phyloP scores from a whole-genome alignment of 345 rosid genomes.

The Rubroshorea leprosula region DNA sequence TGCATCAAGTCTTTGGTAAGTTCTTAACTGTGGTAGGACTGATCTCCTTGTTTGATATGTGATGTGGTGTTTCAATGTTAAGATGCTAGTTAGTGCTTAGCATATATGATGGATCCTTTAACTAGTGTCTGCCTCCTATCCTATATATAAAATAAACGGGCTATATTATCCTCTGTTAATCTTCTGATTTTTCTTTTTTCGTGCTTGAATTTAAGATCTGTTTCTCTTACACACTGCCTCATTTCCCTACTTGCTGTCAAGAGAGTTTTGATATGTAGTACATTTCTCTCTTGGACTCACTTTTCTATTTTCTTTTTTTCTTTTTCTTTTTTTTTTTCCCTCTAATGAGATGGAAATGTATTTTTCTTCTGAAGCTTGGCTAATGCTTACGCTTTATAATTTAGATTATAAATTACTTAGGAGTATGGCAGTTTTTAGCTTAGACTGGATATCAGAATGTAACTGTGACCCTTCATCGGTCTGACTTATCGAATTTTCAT shows the following conservation, averaged over 20 bases:
- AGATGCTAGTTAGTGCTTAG: background rate
- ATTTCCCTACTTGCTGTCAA: background rate
- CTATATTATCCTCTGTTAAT: background rate
- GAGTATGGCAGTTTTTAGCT: background rate
- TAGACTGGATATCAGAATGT: background rate
- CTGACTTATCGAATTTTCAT: no score
- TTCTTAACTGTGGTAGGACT: conserved; percentile 3
- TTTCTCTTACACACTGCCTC: background rate
- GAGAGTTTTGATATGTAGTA: background rate
- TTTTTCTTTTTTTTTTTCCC: no score
- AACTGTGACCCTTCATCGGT: background rate
- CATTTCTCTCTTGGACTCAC: background rate
- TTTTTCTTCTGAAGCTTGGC: background rate
- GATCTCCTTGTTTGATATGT: background rate
- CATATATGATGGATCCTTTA: background rate
- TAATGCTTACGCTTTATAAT: background rate
- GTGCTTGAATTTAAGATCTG: no score
- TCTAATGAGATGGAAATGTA: background rate
- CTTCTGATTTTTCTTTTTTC: no score
- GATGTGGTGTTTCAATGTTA: no score
- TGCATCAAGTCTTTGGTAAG: conserved; percentile 98
- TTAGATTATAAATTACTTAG: background rate
- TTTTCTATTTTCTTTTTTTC: no score
- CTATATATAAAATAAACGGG: background rate
- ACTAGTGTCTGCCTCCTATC: background rate